Conservation (phyloP, 768 basidiomycete species). For the Boletus sp. region DNA sequence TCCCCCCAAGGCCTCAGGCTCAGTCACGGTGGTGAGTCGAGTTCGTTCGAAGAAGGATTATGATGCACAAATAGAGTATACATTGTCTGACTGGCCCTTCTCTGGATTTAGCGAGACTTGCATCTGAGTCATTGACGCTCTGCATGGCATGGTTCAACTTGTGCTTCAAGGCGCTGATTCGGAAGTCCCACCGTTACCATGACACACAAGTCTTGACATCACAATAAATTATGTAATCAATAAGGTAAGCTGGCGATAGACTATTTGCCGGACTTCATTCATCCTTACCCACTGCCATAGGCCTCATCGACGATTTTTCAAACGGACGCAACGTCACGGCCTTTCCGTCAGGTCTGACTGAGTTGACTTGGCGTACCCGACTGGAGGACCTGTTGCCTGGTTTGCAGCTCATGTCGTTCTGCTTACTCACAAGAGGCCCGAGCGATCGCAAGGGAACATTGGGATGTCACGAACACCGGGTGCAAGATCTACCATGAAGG, state of each 20-base stretch:
- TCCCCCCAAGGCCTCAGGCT: too few species aligned
- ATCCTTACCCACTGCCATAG: too few species aligned
- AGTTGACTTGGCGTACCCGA: too few species aligned
- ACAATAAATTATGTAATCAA: neutral
- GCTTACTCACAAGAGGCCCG: constrained; percentile 89
- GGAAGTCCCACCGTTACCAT: too few species aligned
- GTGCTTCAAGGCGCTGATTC: neutral
- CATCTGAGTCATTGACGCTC: neutral
- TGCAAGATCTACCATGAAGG: constrained; percentile 25
- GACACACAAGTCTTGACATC: neutral
- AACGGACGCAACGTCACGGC: too few species aligned
- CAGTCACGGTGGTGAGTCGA: neutral
- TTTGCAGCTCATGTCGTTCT: too few species aligned
- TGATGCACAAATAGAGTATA: constrained; percentile 8
- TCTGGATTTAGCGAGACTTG: constrained; percentile 6
- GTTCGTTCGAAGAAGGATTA: neutral
- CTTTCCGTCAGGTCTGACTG: too few species aligned
- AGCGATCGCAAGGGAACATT: constrained; percentile 37
- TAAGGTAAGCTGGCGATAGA: neutral
- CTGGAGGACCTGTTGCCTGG: too few species aligned
- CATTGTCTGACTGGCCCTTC: constrained; percentile 4
- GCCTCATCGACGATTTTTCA: too few species aligned
- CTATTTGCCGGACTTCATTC: too few species aligned
- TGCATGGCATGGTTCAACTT: constrained; percentile 19
- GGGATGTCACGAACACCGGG: constrained; percentile 25